Evolutionary conservation across 352 stramenopile genomes (phyloP), one percentile per base, ranked within the genome.

Genomic region (Peronospora destructor): DNA sequence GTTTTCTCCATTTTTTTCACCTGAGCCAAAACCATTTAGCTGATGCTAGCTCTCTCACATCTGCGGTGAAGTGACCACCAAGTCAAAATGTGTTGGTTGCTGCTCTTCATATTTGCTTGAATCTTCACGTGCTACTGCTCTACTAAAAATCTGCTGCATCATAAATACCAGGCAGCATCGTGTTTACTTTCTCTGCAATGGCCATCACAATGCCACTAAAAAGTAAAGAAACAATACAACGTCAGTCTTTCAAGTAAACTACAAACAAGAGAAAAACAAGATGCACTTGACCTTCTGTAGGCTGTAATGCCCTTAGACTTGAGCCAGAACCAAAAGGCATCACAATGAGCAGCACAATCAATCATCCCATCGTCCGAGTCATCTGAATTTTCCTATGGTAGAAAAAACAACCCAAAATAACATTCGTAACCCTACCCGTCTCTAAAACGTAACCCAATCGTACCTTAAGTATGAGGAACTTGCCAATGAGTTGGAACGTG

Each of bases 401-500:
- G 5, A 26, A 26, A 26, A 26, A 26, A 26, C 1, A 21, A 26
- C 23, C 23, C 23, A 26, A 26, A 26, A 33, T 13, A 7, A 52
- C 7, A 35, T 51, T 4, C 55, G 30, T 33, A 40, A 7, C 36
- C 6, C 4, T 16, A 36, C 2, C 23, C 11, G 8, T 32, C 29
- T n/a, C 32, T 23, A 21, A 21, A 21, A 37, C 9, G 35, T 7
- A 8, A 17, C 10, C 25, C 7, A 21, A 1, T 32, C 71, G 37
- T 43, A 88, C 76, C 74, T 91, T 91, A 30, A 93, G 75, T 71
- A 90, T 68, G 29, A 91, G 64, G 53, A 91, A 90, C 61, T 98
- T 97, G 66, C 93, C 95, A 59, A 99, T 96, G 26, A 99, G 81
- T 66, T 98, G 93, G 75, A 96, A 98, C n/a, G 95, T 98, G 80